Conservation (phyloP, 108 stramenopile species). For the Parmales sp. region DNA sequence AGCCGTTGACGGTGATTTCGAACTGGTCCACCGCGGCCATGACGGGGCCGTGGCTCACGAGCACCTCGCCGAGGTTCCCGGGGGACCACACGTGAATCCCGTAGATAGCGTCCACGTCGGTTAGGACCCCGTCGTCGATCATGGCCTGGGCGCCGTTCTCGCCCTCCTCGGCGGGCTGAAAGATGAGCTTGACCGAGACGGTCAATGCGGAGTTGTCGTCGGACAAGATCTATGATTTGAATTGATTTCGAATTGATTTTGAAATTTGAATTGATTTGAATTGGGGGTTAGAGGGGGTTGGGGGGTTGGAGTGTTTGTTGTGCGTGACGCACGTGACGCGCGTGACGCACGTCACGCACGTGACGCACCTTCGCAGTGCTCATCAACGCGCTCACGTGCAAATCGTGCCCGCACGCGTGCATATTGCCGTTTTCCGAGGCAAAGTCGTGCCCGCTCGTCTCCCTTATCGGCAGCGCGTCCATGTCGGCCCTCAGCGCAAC, state of each 20-base stretch:
- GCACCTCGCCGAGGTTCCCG: conserved; percentile 9
- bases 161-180: conserved; percentile 88
- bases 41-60: conserved; percentile 48
- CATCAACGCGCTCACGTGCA: conserved; percentile 76
- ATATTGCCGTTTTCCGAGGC: conserved; percentile 52
- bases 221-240: no score
- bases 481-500: conserved; percentile 81
- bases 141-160: conserved; percentile 76
- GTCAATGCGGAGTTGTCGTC: conserved; percentile 31
- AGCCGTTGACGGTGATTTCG: conserved; percentile 42
- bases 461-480: conserved; percentile 81
- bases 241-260: no score
- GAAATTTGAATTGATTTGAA: no score
- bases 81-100: conserved; percentile 75
- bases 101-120: conserved; percentile 56
- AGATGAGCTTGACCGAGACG: conserved; percentile 69
- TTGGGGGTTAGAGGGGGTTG: no score
- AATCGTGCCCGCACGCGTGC: conserved; percentile 95
- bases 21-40: conserved; percentile 72
- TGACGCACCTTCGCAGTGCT: conserved; percentile 44
- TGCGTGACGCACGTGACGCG: no score
- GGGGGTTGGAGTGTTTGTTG: no score
- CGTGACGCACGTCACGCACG: neutral
- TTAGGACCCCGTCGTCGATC: conserved; percentile 72
- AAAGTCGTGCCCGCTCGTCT: conserved; percentile 48